Conservation (phyloP, 2,329 filamentous ascomycete genomes). For the Fusarium coffeatum region DNA sequence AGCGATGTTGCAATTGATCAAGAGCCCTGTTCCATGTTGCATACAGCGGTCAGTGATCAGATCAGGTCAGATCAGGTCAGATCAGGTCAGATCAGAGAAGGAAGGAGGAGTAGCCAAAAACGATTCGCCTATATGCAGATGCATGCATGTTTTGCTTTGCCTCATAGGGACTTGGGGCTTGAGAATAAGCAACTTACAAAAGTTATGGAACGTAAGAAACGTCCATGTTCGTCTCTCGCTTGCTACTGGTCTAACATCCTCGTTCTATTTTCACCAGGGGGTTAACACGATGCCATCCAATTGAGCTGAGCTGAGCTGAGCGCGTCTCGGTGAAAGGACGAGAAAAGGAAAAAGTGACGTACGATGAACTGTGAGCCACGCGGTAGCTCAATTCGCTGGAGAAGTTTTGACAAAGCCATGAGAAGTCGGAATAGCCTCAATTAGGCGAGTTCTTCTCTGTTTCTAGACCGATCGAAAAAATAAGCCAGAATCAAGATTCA, state of each 20-base stretch:
- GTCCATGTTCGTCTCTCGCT: conserved; percentile 57
- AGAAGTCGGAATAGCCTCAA: conserved; percentile 19
- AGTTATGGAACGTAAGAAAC: conserved; percentile 57
- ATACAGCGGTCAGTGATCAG: neutral
- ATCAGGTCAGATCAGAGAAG: neutral
- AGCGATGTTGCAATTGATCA: conserved; percentile 59
- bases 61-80: conserved; percentile 1
- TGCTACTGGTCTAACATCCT: conserved; percentile 63
- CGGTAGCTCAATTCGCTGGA: conserved; percentile 46
- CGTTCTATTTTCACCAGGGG: conserved; percentile 51
- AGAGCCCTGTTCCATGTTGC: conserved; percentile 52
- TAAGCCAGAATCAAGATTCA: neutral
- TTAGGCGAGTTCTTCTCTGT: neutral
- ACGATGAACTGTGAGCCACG: conserved; percentile 52
- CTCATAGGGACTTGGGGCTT: neutral
- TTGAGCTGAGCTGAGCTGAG: neutral
- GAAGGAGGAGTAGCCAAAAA: neutral
- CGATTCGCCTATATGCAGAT: conserved; percentile 8
- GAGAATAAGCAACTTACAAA: conserved; percentile 49
- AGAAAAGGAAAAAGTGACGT: conserved; percentile 4
- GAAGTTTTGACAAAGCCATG: conserved; percentile 44
- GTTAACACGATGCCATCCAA: neutral
- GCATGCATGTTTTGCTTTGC: conserved; percentile 1
- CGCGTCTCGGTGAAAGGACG: neutral
- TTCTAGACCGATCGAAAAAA: conserved; percentile 4